phyloP scores from a whole-genome alignment of 805 yeast genomes.

The Scheffersomyces coipomensis region DNA sequence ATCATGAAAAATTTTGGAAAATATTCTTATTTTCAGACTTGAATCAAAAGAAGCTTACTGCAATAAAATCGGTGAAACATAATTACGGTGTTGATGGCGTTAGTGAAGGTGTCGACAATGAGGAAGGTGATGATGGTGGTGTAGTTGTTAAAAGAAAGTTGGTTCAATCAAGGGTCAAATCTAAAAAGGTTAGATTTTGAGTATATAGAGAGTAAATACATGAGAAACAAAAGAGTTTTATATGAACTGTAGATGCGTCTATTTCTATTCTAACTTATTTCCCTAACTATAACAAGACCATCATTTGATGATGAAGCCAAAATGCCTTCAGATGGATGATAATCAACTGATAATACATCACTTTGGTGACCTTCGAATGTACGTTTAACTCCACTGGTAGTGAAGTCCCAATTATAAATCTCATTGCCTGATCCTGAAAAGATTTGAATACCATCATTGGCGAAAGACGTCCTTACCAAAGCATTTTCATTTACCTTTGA shows the following conservation, averaged over 20 bases:
- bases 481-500: constrained; percentile 51
- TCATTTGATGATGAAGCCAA: constrained; percentile 54
- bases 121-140: no score
- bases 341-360: constrained; percentile 59
- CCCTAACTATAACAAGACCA: constrained; percentile 52
- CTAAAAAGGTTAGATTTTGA: neutral
- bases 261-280: constrained; percentile 13
- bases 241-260: no score
- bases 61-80: constrained; percentile 4
- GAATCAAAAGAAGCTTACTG: neutral
- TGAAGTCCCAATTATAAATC: constrained; percentile 60
- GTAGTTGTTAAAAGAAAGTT: no score
- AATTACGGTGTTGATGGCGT: constrained; percentile 8
- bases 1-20: no score
- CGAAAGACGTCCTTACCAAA: constrained; percentile 48
- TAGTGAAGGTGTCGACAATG: no score
- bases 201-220: no score
- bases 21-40: no score
- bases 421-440: constrained; percentile 62
- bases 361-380: constrained; percentile 63
- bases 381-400: constrained; percentile 43
- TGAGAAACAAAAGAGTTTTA: no score
- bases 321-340: constrained; percentile 41
- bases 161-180: no score
- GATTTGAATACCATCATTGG: constrained; percentile 38